Evolutionary conservation across 441 rosid species (phyloP), one percentile per base, ranked within the genome.

Genomic region (Aleurites moluccanus): DNA sequence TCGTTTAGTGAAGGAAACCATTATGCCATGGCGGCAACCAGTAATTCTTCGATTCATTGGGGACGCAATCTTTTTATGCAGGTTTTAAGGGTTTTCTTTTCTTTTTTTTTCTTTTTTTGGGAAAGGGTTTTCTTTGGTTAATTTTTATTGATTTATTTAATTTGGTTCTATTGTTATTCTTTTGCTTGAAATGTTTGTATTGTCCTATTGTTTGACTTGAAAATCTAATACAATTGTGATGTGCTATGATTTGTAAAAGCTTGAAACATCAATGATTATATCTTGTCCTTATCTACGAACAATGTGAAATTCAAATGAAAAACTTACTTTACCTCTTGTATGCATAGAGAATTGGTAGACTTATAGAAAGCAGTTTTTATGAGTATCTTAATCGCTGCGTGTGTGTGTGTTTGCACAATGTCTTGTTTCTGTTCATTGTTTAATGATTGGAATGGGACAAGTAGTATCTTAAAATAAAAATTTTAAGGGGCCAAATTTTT

Each of bases 1-100:
- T 95, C 98, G 11, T 93, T 95, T 80, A 77, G 83, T 72, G 92
- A 76, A 52, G 88, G 78, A 72, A 84, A 78, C 70, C 63, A 74
- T 76, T 57, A 62, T 14, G 70, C 73, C 0, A 75, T 57, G 6
- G 80, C 89, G 4, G 70, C 80, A n/a, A 82, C 89, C 1, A 85
- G 87, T 83, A 87, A 90, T 85, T 80, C 89, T 62, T 84, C 96
- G n/a, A 77, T 91, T 70, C 83, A 84, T 61, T 94, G 95, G 98
- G 83, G 81, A n/a, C 90, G 99, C 64, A 91, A 85, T 82, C 93
- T 95, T 74, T 80, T 93, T 74, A 77, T 77, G 83, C 89, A 88
- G 95, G 99, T 90, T 57, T 49, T 20, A 30, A 35, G 53, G 72
- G 8, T 4, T 74, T 10, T n/a, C n/a, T n/a, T n/a, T n/a, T n/a